Percentiles rank a stretch among this genome's conserved stretches.
phyloP scores from a whole-genome alignment of 805 yeast genomes.

The Suhomyces tanzawaensis region DNA sequence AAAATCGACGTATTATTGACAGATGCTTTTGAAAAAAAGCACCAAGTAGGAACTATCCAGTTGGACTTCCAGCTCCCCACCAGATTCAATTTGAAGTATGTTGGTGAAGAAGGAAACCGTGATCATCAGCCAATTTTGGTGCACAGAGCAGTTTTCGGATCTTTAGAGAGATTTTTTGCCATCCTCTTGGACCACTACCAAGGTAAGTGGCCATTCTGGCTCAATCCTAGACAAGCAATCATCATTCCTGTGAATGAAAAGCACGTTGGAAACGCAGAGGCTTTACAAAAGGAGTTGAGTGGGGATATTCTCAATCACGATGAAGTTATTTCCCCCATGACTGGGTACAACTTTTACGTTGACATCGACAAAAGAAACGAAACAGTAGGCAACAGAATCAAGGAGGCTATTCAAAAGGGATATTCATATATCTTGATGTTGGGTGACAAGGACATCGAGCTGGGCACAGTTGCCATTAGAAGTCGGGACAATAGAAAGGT shows the following conservation, averaged over 20 bases:
- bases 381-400: constrained; percentile 76
- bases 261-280: constrained; percentile 55
- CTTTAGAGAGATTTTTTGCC: constrained; percentile 90
- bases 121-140: constrained; percentile 83
- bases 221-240: constrained; percentile 86
- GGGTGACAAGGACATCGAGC: constrained; percentile 78
- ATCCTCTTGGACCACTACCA: constrained; percentile 82
- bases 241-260: constrained; percentile 74
- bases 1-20: constrained; percentile 83
- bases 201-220: constrained; percentile 98
- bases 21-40: constrained; percentile 77
- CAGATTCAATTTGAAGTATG: constrained; percentile 72
- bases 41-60: constrained; percentile 95
- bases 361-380: constrained; percentile 75
- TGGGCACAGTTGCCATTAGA: constrained; percentile 62
- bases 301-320: constrained; percentile 40
- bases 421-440: constrained; percentile 79
- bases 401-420: constrained; percentile 71
- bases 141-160: constrained; percentile 94
- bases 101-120: constrained; percentile 46
- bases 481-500: constrained; percentile 49
- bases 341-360: constrained; percentile 61
- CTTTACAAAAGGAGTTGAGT: constrained; percentile 42
- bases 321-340: constrained; percentile 50
- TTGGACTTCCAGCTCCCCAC: constrained; percentile 92